phyloP scores from a whole-genome alignment of 345 rosid genomes.

The Camelina laxa region DNA sequence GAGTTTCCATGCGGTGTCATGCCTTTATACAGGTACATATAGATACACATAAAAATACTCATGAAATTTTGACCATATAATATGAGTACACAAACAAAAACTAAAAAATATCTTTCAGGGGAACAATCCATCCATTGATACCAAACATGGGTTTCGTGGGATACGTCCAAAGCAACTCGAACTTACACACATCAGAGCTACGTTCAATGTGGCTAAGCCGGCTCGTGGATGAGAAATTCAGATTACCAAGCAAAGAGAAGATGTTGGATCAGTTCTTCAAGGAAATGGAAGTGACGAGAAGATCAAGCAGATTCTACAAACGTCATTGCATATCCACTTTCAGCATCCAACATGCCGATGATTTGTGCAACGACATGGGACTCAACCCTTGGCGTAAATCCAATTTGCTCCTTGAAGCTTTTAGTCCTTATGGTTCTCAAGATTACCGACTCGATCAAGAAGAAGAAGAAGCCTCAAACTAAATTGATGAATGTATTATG shows the following conservation, averaged over 20 bases:
- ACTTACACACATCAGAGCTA: slow-evolving; percentile 81
- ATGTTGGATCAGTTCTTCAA: slow-evolving; percentile 61
- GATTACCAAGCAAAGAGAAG: slow-evolving; percentile 68
- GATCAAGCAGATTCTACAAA: slow-evolving; percentile 72
- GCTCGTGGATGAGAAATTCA: slow-evolving; percentile 57
- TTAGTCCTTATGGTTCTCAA: neutral
- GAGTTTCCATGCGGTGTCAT: slow-evolving; percentile 65
- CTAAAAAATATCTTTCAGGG: slow-evolving; percentile 47
- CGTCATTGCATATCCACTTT: slow-evolving; percentile 88
- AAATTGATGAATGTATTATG: neutral
- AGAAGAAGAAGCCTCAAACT: neutral
- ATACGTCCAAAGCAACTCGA: slow-evolving; percentile 74
- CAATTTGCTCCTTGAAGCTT: slow-evolving; percentile 56
- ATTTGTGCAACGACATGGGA: slow-evolving; percentile 82
- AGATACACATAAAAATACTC: neutral
- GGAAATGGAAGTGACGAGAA: slow-evolving; percentile 66
- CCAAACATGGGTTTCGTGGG: slow-evolving; percentile 87
- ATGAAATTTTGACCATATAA: neutral
- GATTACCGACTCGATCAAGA: neutral
- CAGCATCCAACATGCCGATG: slow-evolving; percentile 88
- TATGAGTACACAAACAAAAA: neutral
- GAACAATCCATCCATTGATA: slow-evolving; percentile 78
- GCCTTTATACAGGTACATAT: slow-evolving; percentile 73
- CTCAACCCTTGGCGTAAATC: slow-evolving; percentile 73
- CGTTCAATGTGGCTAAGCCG: slow-evolving; percentile 75